phyloP scores from a whole-genome alignment of 768 basidiomycete species.

The Kwoniella heveanensis region DNA sequence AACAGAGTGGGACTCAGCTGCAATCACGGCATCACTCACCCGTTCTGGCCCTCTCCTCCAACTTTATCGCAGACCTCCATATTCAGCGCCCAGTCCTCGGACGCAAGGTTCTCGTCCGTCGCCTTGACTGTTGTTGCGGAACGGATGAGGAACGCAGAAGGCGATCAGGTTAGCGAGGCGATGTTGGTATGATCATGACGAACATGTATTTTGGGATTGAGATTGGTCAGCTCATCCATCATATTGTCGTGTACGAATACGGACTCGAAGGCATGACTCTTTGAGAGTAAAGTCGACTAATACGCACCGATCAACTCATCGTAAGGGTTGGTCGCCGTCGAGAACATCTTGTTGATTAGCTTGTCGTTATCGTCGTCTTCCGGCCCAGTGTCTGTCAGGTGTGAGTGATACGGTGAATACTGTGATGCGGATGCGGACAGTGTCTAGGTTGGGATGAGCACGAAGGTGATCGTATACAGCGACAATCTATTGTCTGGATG shows the following conservation, averaged over 20 bases:
- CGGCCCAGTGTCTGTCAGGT: background rate
- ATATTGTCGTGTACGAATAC: too few species aligned
- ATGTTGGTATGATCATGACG: too few species aligned
- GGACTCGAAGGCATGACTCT: too few species aligned
- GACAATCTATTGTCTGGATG: too few species aligned
- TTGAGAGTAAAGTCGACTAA: too few species aligned
- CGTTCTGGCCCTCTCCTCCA: conserved; percentile 78
- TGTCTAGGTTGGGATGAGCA: too few species aligned
- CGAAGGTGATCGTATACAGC: too few species aligned
- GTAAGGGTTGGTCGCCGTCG: conserved; percentile 59
- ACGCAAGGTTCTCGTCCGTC: conserved; percentile 94
- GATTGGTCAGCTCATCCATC: too few species aligned
- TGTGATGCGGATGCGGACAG: too few species aligned
- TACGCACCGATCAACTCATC: conserved; percentile 87
- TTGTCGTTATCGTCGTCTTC: background rate
- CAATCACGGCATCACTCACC: conserved; percentile 65
- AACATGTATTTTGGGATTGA: too few species aligned
- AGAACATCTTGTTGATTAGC: conserved; percentile 40
- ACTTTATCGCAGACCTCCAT: conserved; percentile 96
- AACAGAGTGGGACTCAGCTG: background rate
- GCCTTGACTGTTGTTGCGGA: conserved; percentile 68
- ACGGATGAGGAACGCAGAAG: background rate
- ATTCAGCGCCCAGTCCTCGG: conserved; percentile 94
- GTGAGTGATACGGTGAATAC: too few species aligned
- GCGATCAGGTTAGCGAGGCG: background rate